These are phyloP conservation scores for Solanum peruvianum DNA, from an alignment of 257 asterid species.

Conservation along the genomic window DNA sequence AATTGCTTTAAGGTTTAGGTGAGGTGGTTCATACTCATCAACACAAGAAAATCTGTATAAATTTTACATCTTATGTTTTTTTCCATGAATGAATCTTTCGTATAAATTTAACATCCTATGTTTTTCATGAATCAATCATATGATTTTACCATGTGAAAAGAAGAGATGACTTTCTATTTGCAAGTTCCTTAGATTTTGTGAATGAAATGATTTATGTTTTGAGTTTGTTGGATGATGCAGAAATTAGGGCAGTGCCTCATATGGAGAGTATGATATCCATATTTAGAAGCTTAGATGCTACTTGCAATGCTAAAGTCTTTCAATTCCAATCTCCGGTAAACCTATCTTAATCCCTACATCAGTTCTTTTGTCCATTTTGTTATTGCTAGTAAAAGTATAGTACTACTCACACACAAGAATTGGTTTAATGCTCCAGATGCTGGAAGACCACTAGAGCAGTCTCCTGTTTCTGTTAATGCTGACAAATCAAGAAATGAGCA, in stretches of 20 bases:
- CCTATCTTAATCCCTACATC: neutral
- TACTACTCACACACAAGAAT: neutral
- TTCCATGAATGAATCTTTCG: neutral
- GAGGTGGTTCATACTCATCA: neutral
- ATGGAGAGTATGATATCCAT: slow-evolving; percentile 54
- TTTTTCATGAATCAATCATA: neutral
- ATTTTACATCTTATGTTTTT: neutral
- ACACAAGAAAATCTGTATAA: neutral
- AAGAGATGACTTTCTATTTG: neutral
- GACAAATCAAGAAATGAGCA: neutral
- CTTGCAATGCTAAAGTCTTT: slow-evolving; percentile 29
- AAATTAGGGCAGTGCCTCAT: slow-evolving; percentile 50
- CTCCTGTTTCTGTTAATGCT: neutral
- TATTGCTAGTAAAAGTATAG: neutral
- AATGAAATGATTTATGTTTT: neutral
- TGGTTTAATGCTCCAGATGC: neutral
- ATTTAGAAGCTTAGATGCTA: slow-evolving; percentile 49
- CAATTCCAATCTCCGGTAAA: slow-evolving; percentile 42
- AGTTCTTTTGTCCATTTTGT: neutral
- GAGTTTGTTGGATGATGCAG: slow-evolving; percentile 20
- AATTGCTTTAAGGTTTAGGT: neutral
- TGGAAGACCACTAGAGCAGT: neutral
- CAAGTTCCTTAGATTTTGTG: neutral
- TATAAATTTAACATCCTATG: neutral
- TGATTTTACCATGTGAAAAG: neutral